Evolutionary conservation across 257 asterid species (phyloP), one percentile per base, ranked within the genome.

Genomic region (Lycium barbarum): DNA sequence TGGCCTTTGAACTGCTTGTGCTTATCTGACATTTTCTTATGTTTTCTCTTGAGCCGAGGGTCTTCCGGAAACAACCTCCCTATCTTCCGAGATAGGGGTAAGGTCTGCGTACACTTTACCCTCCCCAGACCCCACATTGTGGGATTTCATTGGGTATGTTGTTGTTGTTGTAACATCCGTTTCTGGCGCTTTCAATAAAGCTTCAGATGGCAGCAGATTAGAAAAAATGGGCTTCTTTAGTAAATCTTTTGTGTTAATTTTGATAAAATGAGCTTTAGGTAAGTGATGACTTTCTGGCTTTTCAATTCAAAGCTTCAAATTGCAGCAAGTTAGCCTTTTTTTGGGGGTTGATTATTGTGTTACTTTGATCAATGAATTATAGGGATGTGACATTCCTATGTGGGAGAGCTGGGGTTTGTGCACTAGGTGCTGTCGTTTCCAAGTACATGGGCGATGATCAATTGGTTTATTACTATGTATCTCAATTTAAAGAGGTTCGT

Each of bases 381-480:
- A 93, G 97, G 94, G 90, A 92, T 78, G 95, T 89, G 83, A 88
- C 92, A 9, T 94, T 93, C 85, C 43, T 94, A 40, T 88, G 94
- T 84, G 98, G 98, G 83, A 90, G 97, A 90, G 91, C 87, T 84
- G 97, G 98, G 55, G 92, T 92, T 53, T 93, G 93, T 87, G 94
- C 98, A 9, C 86, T 94, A 11, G 98, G 97, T 82, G 97, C 98
- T 7, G 95, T 88, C n/a, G 93, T 88, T 82, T 93, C 98, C 17
- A 91, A 90, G 85, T 68, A 88, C 85, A 68, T 83, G 85, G 92
- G 89, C 47, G 89, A 91, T 67, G 92, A 89, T 82, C 83, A 85
- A 83, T 86, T 89, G 85, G 83, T 85, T 67, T 43, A 84, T 12
- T 76, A 91, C 88, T 92, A 90, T 89, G 51, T 92, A 81, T 72